Percentiles rank a stretch among this genome's conserved stretches.
Conservation (phyloP, 192 early-diverging fungal species). For the Rhizophagus prolifer region DNA sequence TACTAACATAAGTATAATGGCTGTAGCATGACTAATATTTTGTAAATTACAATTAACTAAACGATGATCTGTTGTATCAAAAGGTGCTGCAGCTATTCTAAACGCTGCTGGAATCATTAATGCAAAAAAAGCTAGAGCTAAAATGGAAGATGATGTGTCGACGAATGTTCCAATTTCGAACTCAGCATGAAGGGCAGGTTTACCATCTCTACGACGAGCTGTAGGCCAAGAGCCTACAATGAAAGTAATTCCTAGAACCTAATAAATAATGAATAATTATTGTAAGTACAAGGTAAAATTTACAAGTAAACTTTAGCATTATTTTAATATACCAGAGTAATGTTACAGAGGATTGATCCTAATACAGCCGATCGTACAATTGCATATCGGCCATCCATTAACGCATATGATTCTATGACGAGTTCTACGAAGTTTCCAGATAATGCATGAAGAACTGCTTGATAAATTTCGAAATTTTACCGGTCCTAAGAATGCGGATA, state of each 20-base stretch:
- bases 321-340: conserved; percentile 64
- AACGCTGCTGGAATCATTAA: conserved; percentile 64
- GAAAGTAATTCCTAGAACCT: conserved; percentile 73
- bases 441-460: conserved; percentile 38
- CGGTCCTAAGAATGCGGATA: neutral
- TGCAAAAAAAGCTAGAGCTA: conserved; percentile 57
- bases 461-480: conserved; percentile 10
- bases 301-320: neutral
- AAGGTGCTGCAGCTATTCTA: conserved; percentile 41
- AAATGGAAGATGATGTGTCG: conserved; percentile 57
- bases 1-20: conserved; percentile 60
- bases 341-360: conserved; percentile 89
- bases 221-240: conserved; percentile 68
- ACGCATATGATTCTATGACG: conserved; percentile 34
- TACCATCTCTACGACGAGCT: conserved; percentile 42
- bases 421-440: conserved; percentile 42
- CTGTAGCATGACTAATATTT: conserved; percentile 59
- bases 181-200: neutral
- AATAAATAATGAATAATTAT: neutral
- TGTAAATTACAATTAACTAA: conserved; percentile 43
- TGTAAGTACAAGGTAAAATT: neutral
- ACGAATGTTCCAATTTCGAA: conserved; percentile 36
- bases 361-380: conserved; percentile 60
- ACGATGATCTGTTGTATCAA: too few species aligned
- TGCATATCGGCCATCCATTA: conserved; percentile 26